Evolutionary conservation across 495 filamentous ascomycete genomes (phyloP), one percentile per base, ranked within the genome.

Genomic region (Penicillium simplicissimum): DNA sequence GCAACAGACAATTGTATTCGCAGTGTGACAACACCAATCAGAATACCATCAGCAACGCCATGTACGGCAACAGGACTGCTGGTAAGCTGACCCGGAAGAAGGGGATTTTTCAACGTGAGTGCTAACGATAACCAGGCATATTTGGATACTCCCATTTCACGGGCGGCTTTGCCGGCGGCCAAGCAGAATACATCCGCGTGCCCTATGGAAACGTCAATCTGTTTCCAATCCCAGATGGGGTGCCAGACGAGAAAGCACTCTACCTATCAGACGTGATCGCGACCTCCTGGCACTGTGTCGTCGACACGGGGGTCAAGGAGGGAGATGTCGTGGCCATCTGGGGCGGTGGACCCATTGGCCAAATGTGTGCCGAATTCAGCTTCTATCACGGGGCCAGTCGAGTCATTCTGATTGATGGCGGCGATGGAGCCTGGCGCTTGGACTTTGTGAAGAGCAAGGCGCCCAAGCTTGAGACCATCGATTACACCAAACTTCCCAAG

Each of bases 131-230:
- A 10, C 28, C n/a, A 79, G 76, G 80, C 15, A 80, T 82, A 38
- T 82, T 83, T 60, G 81, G 81, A 9, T 83, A 83, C 57, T 78
- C 74, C 14, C 81, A 90, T 64, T 90, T 96, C 68, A 90, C 89
- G 0, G 92, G 92, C 4, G 93, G 93, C 3, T 97, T 93, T 68
- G 91, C 93, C 11, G 93, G 93, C 43, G 91, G 93, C 0, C 92
- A 96, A 70, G 89, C 92, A 10, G 93, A 97, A 72, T 96, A 93
- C 60, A 85, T 91, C 9, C 85, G 93, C 0, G 91, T 96, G 10
- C 92, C 93, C 0, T 84, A 86, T 21, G 93, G 84, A n/a, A 89
- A 96, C 53, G 84, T 88, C 61, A 96, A 96, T 65, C 80, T 96
- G 19, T 82, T 97, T 8, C 85, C 86, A 58, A 83, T 96, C 4